phyloP scores from a whole-genome alignment of 148 eudicot species.

The Nyssa sinensis region DNA sequence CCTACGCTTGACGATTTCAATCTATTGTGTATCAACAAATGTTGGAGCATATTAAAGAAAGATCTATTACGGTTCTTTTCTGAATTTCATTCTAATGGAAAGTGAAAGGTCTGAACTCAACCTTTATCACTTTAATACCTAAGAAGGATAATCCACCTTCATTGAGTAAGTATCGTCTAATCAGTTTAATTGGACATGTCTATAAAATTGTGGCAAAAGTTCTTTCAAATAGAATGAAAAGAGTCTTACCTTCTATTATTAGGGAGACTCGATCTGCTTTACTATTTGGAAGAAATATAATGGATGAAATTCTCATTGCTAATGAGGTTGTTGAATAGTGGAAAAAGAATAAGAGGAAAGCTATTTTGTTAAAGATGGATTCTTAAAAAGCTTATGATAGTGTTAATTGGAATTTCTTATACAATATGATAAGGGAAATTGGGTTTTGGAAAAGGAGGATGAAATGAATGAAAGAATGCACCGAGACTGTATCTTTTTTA shows the following conservation, averaged over 20 bases:
- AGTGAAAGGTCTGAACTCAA: too few relatives aligned
- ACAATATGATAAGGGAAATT: too few relatives aligned
- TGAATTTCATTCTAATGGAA: too few relatives aligned
- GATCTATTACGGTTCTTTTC: too few relatives aligned
- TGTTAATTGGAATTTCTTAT: too few relatives aligned
- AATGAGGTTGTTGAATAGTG: background rate
- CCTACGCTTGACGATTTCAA: too few relatives aligned
- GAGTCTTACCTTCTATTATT: background rate
- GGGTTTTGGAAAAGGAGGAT: background rate
- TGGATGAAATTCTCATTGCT: background rate
- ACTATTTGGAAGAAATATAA: background rate
- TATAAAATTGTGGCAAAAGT: too few relatives aligned
- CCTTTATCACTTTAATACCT: too few relatives aligned
- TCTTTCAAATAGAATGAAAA: background rate
- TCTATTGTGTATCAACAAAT: too few relatives aligned
- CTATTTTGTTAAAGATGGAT: background rate
- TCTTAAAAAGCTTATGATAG: background rate
- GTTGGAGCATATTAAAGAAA: too few relatives aligned
- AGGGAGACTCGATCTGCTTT: constrained; percentile 4
- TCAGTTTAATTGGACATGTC: background rate
- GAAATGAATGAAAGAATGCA: background rate
- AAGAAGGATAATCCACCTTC: too few relatives aligned
- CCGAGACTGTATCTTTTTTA: background rate
- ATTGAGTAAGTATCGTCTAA: background rate
- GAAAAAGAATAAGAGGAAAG: background rate